These are phyloP conservation scores for Thalassiosira delicatula DNA, from an alignment of 352 stramenopile species.

Conservation along the genomic window DNA sequence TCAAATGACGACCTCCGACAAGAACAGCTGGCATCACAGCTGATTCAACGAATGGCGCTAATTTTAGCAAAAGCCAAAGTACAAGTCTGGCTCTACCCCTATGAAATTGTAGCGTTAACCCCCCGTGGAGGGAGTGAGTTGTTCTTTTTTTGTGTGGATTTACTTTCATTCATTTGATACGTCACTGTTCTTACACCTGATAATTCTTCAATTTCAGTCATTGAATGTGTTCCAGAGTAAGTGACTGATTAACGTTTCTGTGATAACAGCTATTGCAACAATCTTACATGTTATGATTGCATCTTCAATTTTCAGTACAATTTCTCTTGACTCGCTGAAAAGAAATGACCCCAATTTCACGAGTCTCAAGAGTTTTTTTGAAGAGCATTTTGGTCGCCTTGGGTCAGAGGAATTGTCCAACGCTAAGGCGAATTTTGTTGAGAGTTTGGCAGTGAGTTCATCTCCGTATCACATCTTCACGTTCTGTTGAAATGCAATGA, in stretches of 20 bases:
- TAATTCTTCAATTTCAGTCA: constrained; percentile 84
- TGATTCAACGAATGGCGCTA: constrained; percentile 89
- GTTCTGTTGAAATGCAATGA: neutral
- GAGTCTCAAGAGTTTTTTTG: constrained; percentile 94
- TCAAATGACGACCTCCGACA: constrained; percentile 98
- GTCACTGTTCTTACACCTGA: too few species aligned
- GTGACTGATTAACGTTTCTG: too few species aligned
- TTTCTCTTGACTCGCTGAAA: constrained; percentile 97
- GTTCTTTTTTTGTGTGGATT: neutral
- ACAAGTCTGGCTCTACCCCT: constrained; percentile 94
- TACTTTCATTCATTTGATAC: too few species aligned
- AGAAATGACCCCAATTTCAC: constrained; percentile 92
- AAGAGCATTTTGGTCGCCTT: constrained; percentile 87
- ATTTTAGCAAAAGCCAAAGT: constrained; percentile 89
- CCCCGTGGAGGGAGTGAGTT: constrained; percentile 86
- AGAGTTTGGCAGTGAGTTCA: constrained; percentile 93
- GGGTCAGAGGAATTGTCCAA: constrained; percentile 82
- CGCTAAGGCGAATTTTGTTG: constrained; percentile 92
- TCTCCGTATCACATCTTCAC: constrained; percentile 89
- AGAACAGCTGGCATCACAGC: constrained; percentile 97
- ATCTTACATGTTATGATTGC: too few species aligned
- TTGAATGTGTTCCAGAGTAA: constrained; percentile 93
- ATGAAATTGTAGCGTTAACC: constrained; percentile 96
- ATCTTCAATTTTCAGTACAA: constrained; percentile 78
- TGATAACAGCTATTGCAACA: too few species aligned